Evolutionary conservation across 805 yeast species (phyloP).

Genomic region (Kodamaea neixiangensis): DNA sequence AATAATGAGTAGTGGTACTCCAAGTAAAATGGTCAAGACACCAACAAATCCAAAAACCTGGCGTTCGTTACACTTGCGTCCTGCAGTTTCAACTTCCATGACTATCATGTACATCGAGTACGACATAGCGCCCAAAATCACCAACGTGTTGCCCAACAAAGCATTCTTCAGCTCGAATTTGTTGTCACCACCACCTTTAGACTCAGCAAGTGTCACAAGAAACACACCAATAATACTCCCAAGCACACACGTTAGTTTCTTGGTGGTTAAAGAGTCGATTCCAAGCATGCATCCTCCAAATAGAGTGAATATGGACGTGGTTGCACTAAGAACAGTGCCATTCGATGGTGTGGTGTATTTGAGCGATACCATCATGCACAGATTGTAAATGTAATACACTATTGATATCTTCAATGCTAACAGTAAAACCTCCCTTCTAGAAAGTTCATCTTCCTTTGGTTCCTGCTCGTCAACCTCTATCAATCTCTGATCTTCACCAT

Average conservation of each 20-base stretch:
- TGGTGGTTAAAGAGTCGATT: slow-evolving; percentile 44
- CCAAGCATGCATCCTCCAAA: slow-evolving; percentile 42
- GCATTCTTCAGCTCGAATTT: slow-evolving; percentile 39
- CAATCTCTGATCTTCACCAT: slow-evolving; percentile 6
- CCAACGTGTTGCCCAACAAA: slow-evolving; percentile 46
- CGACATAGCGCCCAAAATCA: slow-evolving; percentile 47
- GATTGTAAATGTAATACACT: slow-evolving; percentile 44
- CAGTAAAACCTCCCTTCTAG: slow-evolving; percentile 29
- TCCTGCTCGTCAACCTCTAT: neutral
- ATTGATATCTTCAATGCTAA: slow-evolving; percentile 43
- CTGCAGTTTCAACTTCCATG: slow-evolving; percentile 32
- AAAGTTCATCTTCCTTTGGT: slow-evolving; percentile 17
- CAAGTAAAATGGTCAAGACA: slow-evolving; percentile 37
- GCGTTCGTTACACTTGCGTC: slow-evolving; percentile 44
- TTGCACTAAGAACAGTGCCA: slow-evolving; percentile 51
- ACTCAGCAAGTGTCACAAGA: slow-evolving; percentile 43
- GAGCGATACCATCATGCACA: slow-evolving; percentile 43
- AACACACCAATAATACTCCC: slow-evolving; percentile 50
- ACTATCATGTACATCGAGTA: slow-evolving; percentile 48
- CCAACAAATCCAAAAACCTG: slow-evolving; percentile 51
- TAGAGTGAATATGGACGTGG: slow-evolving; percentile 53
- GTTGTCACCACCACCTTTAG: slow-evolving; percentile 23
- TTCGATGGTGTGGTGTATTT: slow-evolving; percentile 55
- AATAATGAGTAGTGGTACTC: slow-evolving; percentile 39
- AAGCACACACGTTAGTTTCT: slow-evolving; percentile 44